Conservation (phyloP, 2,329 filamentous ascomycete genomes). For the Didymella pinodella region DNA sequence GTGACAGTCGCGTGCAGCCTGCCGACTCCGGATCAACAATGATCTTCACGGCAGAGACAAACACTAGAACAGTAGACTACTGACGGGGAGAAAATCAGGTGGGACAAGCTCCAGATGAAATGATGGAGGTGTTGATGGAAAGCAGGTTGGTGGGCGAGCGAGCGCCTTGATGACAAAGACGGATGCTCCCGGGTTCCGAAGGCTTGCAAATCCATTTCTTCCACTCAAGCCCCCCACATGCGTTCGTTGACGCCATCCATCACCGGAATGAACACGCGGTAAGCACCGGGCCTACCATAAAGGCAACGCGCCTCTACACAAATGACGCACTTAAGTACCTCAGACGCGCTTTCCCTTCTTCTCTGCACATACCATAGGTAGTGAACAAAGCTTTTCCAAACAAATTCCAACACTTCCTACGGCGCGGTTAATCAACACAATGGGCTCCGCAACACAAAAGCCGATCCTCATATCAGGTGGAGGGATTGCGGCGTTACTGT, state of each 20-base stretch:
- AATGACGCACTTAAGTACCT: not conserved
- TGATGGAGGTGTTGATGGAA: not conserved
- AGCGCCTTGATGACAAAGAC: conserved; percentile 10
- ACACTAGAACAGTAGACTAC: not conserved
- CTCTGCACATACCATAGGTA: not conserved
- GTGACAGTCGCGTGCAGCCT: not conserved
- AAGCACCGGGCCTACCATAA: conserved; percentile 6
- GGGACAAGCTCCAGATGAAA: not conserved
- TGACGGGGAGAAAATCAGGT: not conserved
- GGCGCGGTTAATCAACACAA: conserved; percentile 27
- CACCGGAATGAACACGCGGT: not conserved
- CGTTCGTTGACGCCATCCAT: conserved; percentile 7
- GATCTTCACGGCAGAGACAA: not conserved
- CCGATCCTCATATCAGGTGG: conserved; percentile 53
- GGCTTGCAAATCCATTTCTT: conserved; percentile 12
- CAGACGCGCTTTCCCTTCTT: not conserved
- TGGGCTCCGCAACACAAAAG: conserved; percentile 37
- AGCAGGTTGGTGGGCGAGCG: not conserved
- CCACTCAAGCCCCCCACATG: conserved; percentile 4
- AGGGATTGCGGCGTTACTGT: conserved; percentile 43
- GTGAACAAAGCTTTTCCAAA: not conserved
- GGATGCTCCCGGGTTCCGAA: conserved; percentile 3
- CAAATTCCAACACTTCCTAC: not conserved
- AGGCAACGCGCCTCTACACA: not conserved
- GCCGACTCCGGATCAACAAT: not conserved